Evolutionary conservation across 2,329 filamentous ascomycete species (phyloP).

Genomic region (Pseudogymnoascus sp.): DNA sequence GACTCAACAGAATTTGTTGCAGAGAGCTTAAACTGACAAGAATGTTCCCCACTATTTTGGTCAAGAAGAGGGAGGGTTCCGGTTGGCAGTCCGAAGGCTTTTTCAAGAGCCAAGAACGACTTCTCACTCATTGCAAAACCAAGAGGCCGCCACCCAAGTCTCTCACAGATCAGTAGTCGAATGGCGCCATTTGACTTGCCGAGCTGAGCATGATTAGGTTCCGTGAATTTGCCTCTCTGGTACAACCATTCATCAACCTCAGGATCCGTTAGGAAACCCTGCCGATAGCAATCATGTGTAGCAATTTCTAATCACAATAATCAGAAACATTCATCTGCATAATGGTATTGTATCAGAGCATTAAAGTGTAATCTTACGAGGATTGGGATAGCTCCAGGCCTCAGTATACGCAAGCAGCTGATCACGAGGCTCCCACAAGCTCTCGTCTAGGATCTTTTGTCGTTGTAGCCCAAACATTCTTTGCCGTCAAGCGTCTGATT

Average conservation of each 20-base stretch:
- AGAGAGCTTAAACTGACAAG: not conserved
- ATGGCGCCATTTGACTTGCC: not conserved
- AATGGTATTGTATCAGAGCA: not conserved
- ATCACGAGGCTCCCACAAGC: not conserved
- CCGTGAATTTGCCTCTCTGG: not conserved
- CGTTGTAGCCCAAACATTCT: not conserved
- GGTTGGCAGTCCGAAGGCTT: not conserved
- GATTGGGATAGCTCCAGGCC: not conserved
- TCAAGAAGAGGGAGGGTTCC: not conserved
- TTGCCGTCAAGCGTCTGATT: not conserved
- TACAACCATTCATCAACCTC: not conserved
- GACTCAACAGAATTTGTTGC: not conserved
- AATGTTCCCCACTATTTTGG: not conserved
- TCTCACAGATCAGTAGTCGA: not conserved
- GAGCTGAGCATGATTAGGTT: not conserved
- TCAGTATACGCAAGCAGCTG: not conserved
- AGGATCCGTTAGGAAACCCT: not conserved
- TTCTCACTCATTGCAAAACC: not conserved
- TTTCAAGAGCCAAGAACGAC: not conserved
- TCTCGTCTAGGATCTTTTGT: not conserved
- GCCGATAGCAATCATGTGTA: not conserved
- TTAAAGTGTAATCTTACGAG: not conserved
- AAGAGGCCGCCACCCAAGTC: not conserved
- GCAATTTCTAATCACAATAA: not conserved
- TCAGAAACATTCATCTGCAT: not conserved